Evolutionary conservation across 2,329 filamentous ascomycete genomes (phyloP), one percentile per base, ranked within the genome.

Genomic region (Geosmithia putterillii): DNA sequence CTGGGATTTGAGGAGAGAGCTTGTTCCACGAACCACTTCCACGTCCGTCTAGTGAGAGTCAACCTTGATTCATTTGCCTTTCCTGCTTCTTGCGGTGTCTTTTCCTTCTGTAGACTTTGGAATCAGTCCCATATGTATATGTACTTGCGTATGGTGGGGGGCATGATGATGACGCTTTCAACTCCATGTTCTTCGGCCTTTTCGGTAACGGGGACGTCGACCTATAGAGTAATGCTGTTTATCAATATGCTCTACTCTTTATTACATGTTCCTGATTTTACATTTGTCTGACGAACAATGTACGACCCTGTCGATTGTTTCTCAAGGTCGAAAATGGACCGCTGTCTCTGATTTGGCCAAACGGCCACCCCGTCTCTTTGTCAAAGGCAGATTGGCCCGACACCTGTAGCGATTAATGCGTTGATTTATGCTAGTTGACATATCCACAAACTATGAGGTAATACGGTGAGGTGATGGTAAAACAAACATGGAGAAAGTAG

Each of bases 401-500:
- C 7, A 22, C 25, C 39, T 41, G 15, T n/a, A n/a, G n/a, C n/a
- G n/a, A n/a, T n/a, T n/a, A n/a, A n/a, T n/a, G n/a, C n/a, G n/a
- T n/a, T n/a, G n/a, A n/a, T n/a, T n/a, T n/a, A n/a, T n/a, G n/a
- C n/a, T n/a, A n/a, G n/a, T n/a, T n/a, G n/a, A n/a, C n/a, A n/a
- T n/a, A n/a, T n/a, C n/a, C n/a, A n/a, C n/a, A n/a, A n/a, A n/a
- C n/a, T n/a, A n/a, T n/a, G n/a, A n/a, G n/a, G n/a, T n/a, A n/a
- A n/a, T n/a, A n/a, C n/a, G 15, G 15, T 37, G 7, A 37, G 35
- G 7, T 7, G 15, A 37, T 6, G 35, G 18, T 6, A 14, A 37
- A 7, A 37, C 35, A n/a, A 6, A 56, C 59, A 45, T 64, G 60
- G 18, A 65, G 51, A 34, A 58, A 56, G 43, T 57, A 60, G 35